Conservation (phyloP, 108 stramenopile species). For the Conticribra weissflogii region DNA sequence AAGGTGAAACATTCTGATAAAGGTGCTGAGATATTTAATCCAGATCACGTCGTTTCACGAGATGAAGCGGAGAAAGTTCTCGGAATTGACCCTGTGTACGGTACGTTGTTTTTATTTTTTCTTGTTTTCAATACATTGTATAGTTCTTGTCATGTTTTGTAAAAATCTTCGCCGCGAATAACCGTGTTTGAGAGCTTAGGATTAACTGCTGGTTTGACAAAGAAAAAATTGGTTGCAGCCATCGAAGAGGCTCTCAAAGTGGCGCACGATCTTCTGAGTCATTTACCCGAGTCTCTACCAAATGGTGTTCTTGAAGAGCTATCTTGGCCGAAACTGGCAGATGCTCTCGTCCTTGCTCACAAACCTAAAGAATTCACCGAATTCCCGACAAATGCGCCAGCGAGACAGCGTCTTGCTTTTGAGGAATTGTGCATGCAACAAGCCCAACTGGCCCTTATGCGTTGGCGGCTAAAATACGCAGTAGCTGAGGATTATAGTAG, state of each 20-base stretch:
- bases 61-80: constrained; percentile 20
- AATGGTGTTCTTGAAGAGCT: constrained; percentile 11
- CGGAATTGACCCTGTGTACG: constrained; percentile 43
- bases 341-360: constrained; percentile 26
- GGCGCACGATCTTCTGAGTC: constrained; percentile 15
- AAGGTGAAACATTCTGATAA: constrained; percentile 17
- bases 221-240: constrained; percentile 11
- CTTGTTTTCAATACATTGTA: no score
- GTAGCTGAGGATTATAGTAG: not conserved
- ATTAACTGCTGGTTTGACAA: constrained; percentile 21
- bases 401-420: constrained; percentile 33
- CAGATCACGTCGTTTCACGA: constrained; percentile 14
- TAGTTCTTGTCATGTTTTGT: no score
- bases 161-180: no score
- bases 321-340: constrained; percentile 27
- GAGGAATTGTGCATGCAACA: constrained; percentile 44
- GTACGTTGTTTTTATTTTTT: no score
- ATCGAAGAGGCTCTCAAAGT: constrained; percentile 21
- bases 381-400: constrained; percentile 14
- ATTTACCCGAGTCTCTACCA: constrained; percentile 37
- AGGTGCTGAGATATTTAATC: constrained; percentile 24
- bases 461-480: constrained; percentile 32
- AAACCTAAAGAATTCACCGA: constrained; percentile 26
- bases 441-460: constrained; percentile 22
- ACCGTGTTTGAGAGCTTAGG: no score